Conservation (phyloP, 495 filamentous ascomycete species). For the Neurospora sp. region DNA sequence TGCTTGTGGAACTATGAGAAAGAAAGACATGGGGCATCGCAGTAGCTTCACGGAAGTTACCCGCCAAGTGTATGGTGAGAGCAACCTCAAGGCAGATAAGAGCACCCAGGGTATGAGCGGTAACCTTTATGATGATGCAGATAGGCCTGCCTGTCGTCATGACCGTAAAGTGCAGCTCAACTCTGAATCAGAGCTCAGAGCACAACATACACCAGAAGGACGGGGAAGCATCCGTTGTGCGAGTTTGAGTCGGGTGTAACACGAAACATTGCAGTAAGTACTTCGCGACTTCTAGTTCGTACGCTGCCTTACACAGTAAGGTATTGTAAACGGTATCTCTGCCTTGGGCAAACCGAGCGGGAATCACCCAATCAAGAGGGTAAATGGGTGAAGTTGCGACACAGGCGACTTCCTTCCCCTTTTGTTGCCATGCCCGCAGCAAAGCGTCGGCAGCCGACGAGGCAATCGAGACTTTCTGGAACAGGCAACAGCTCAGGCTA, state of each 20-base stretch:
- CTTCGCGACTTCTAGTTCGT: background rate
- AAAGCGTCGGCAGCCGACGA: background rate
- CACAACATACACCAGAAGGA: background rate
- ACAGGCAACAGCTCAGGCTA: background rate
- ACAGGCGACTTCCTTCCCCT: background rate
- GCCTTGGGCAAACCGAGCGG: background rate
- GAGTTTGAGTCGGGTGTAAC: background rate
- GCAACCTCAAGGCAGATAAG: background rate
- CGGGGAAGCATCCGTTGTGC: slow-evolving; percentile 3
- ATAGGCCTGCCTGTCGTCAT: background rate
- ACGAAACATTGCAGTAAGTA: background rate
- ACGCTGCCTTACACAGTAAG: background rate
- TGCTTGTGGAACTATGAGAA: background rate
- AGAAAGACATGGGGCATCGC: background rate
- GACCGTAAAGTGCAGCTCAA: background rate
- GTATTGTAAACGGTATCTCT: background rate
- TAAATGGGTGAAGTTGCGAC: background rate
- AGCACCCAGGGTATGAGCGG: background rate
- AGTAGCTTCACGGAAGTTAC: background rate
- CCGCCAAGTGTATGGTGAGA: background rate
- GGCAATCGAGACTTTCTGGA: background rate
- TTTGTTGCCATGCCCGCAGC: background rate
- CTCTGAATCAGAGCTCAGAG: background rate
- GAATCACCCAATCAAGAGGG: background rate
- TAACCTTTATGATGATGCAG: background rate